Evolutionary conservation across 2,329 filamentous ascomycete genomes (phyloP).

Genomic region (Beauveria rudraprayagi): DNA sequence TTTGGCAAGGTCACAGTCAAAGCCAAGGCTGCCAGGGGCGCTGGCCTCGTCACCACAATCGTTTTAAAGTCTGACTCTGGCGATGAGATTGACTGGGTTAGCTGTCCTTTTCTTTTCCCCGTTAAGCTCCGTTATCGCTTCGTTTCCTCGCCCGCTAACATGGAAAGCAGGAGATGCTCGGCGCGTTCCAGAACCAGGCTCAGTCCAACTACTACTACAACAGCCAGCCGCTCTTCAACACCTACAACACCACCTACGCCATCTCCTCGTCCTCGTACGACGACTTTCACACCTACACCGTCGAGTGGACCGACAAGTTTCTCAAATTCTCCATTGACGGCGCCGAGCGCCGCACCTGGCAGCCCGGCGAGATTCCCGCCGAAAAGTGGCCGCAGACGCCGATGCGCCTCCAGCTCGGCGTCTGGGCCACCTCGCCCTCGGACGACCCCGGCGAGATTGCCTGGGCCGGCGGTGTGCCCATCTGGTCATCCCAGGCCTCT

Average conservation of each 20-base stretch:
- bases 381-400: constrained; percentile 60
- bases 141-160: neutral
- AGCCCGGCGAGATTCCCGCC: constrained; percentile 37
- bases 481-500: constrained; percentile 20
- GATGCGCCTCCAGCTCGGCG: constrained; percentile 56
- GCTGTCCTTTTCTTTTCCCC: neutral
- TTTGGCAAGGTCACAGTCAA: constrained; percentile 67
- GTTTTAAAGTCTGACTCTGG: constrained; percentile 70
- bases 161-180: constrained; percentile 20
- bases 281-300: constrained; percentile 53
- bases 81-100: constrained; percentile 56
- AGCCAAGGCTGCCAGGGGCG: constrained; percentile 62
- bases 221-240: constrained; percentile 46
- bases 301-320: constrained; percentile 56
- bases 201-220: constrained; percentile 78
- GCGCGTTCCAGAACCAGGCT: constrained; percentile 42
- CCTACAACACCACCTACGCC: constrained; percentile 40
- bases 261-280: constrained; percentile 31
- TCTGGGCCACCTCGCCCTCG: constrained; percentile 43
- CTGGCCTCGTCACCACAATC: constrained; percentile 68
- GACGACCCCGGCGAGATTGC: constrained; percentile 51
- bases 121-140: neutral
- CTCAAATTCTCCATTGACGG: constrained; percentile 54
- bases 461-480: constrained; percentile 55
- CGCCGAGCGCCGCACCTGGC: constrained; percentile 22